These are phyloP conservation scores for Dichotomopilus funicola DNA, from an alignment of 2,329 filamentous ascomycete genomes.

Conservation along the genomic window DNA sequence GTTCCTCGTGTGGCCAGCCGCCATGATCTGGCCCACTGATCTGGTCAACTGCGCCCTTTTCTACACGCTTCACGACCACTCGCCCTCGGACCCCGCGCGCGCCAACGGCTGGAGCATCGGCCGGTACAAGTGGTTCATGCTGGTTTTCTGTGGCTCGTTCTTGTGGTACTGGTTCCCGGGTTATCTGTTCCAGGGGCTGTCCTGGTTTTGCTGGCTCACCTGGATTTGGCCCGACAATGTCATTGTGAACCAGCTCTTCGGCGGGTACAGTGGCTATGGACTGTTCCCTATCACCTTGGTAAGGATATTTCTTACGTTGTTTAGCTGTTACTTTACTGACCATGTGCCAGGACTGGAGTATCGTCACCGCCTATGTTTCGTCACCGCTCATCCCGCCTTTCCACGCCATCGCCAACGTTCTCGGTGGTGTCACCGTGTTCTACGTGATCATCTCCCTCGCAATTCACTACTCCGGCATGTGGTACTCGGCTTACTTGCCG, in stretches of 20 bases:
- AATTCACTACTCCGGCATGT: conserved; percentile 50
- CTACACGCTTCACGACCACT: conserved; percentile 58
- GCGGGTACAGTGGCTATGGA: conserved; percentile 35
- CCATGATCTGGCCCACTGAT: conserved; percentile 59
- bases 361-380: conserved; percentile 42
- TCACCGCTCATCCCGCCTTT: conserved; percentile 47
- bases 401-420: conserved; percentile 51
- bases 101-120: conserved; percentile 56
- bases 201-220: conserved; percentile 38
- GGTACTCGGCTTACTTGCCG: conserved; percentile 55
- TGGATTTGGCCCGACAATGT: conserved; percentile 43
- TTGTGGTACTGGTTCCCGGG: conserved; percentile 52
- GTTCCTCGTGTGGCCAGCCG: conserved; percentile 54
- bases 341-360: conserved; percentile 30
- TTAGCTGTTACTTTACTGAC: conserved; percentile 1
- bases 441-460: conserved; percentile 52
- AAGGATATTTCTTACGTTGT: neutral
- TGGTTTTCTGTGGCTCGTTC: conserved; percentile 46
- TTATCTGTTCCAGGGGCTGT: conserved; percentile 46
- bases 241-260: conserved; percentile 42
- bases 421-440: conserved; percentile 48
- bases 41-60: conserved; percentile 57
- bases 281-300: conserved; percentile 33
- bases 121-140: conserved; percentile 58
- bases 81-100: conserved; percentile 42